Conservation (phyloP, 495 filamentous ascomycete species). For the Cetradonia linearis region DNA sequence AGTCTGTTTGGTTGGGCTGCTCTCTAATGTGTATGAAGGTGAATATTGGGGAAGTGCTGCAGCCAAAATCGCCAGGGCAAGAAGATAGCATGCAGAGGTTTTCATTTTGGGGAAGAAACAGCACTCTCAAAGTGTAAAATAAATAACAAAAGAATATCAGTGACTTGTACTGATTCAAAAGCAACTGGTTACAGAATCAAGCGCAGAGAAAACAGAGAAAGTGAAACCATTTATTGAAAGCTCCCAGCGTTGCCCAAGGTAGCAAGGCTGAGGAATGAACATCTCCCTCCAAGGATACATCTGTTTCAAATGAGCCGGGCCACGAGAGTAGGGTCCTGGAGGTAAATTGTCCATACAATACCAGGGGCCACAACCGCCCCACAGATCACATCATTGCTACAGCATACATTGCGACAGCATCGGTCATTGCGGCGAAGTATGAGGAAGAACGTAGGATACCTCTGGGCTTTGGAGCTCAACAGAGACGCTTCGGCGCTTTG, state of each 20-base stretch:
- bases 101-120: not conserved
- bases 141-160: not conserved
- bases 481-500: not conserved
- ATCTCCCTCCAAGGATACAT: too few relatives aligned
- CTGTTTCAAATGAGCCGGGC: not conserved
- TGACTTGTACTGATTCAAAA: not conserved
- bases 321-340: not conserved
- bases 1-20: not conserved
- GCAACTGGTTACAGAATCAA: not conserved
- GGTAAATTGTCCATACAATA: not conserved
- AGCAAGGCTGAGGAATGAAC: not conserved
- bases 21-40: not conserved
- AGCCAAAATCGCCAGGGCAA: slow-evolving; percentile 3
- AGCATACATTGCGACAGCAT: too few relatives aligned
- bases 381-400: not conserved
- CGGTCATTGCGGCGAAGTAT: not conserved
- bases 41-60: slow-evolving; percentile 5
- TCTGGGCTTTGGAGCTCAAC: not conserved
- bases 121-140: not conserved
- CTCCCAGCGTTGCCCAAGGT: not conserved
- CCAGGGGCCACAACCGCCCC: not conserved
- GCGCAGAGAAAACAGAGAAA: not conserved
- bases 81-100: slow-evolving; percentile 1
- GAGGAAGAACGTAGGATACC: not conserved
- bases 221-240: not conserved